Evolutionary conservation across 2,329 filamentous ascomycete genomes (phyloP), one percentile per base, ranked within the genome.

Genomic region (Claviceps sorghi): DNA sequence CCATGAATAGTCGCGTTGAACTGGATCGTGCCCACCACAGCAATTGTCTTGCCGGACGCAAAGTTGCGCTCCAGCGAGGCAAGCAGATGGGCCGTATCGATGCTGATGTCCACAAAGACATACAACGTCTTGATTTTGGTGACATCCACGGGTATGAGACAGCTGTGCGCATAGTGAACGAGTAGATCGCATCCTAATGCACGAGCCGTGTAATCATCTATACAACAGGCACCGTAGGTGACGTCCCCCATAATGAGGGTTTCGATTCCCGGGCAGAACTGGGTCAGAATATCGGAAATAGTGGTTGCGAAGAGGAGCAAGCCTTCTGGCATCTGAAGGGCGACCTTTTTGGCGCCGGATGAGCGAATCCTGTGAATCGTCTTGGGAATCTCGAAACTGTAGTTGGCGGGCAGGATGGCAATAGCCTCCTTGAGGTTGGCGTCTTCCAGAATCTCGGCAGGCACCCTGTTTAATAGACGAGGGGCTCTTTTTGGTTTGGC

Each of bases 181-280:
- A 98, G 76, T 7, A 98, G 73, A 61, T 98, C 93, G 65, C 93
- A 98, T 1, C 89, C 93, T 22, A 98, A 77, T 0, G 94, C 93
- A 45, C 91, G 77, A 1, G 93, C 94, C 0, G 93, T 98, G 70
- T 94, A 98, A 70, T 98, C 93, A 66, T 98, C 93, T 61, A 98
- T 96, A 65, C 93, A 98, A 73, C 93, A 98, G 22, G 93, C 93
- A 57, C 93, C 93, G 66, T 98, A 98, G 1, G 93, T 98, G 44
- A 98, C 93, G 65, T 98, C 93, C 55, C 93, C 93, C 93, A 98
- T 98, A 67, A 98, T 98, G 51, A 97, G 75, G 2, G 91, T 97
- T 65, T 94, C 88, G 42, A 86, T 84, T 1, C 86, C 89, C 0
- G 88, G 85, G 63, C 93, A 98, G 72, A 98, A 98, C 64, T 90